phyloP scores from a whole-genome alignment of 768 basidiomycete species.

The Cyclocybe cylindracea region DNA sequence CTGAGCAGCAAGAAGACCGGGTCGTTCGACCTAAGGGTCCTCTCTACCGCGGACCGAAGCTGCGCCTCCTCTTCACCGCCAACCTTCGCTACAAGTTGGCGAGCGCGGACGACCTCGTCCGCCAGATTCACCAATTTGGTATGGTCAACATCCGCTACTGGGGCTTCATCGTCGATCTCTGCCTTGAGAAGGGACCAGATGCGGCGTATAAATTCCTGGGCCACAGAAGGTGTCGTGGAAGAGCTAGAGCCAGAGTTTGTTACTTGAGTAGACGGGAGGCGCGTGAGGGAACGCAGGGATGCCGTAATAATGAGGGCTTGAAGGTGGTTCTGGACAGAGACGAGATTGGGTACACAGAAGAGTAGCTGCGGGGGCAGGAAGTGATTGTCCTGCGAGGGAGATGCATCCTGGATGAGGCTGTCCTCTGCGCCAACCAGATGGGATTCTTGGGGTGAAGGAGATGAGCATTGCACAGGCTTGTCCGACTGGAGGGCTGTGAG shows the following conservation, averaged over 20 bases:
- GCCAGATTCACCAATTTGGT: conserved; percentile 70
- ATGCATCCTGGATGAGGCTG: neutral
- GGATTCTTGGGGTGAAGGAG: conserved; percentile 23
- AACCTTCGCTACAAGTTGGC: conserved; percentile 22
- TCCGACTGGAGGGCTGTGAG: conserved; percentile 43
- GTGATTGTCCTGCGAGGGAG: conserved; percentile 20
- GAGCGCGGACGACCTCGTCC: conserved; percentile 69
- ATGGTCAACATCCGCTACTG: conserved; percentile 15
- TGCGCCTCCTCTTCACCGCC: conserved; percentile 43
- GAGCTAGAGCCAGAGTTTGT: no score
- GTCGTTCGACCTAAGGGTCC: conserved; percentile 60
- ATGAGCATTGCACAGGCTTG: conserved; percentile 39
- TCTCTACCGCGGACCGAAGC: conserved; percentile 62
- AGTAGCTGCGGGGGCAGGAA: conserved; percentile 67
- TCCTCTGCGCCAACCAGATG: neutral
- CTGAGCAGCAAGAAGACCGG: conserved; percentile 69
- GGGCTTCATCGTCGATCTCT: conserved; percentile 47
- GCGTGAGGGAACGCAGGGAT: conserved; percentile 56
- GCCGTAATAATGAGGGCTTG: conserved; percentile 72
- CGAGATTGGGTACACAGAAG: conserved; percentile 52
- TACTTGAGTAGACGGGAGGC: conserved; percentile 28
- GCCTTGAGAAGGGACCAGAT: conserved; percentile 65
- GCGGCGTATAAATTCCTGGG: conserved; percentile 51
- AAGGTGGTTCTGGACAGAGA: conserved; percentile 66
- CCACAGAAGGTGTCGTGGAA: conserved; percentile 7